Conservation (phyloP, 1,284 basidiomycete species). For the Papiliotrema flavescens region DNA sequence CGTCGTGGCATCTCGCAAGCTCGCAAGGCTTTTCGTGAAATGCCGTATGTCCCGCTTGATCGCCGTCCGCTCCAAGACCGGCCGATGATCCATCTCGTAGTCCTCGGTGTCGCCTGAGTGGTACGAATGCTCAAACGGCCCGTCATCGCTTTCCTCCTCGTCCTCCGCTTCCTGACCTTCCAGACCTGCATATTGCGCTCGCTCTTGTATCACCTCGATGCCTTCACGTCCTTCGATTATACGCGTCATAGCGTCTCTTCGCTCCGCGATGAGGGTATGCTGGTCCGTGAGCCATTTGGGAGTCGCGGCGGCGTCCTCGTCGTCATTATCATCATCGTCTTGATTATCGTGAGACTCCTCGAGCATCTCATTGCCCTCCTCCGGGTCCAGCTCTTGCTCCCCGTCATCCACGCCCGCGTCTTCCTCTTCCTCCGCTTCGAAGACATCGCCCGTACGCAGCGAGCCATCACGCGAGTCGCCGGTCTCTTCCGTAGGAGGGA, state of each 20-base stretch:
- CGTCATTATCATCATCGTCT: slow-evolving; percentile 20
- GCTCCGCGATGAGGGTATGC: neutral
- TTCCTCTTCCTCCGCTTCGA: slow-evolving; percentile 8
- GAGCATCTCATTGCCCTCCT: slow-evolving; percentile 2
- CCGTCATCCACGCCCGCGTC: slow-evolving; percentile 11
- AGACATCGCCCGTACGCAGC: neutral
- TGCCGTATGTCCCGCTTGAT: slow-evolving; percentile 54
- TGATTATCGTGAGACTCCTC: slow-evolving; percentile 5
- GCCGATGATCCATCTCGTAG: slow-evolving; percentile 46
- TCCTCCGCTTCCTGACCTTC: neutral
- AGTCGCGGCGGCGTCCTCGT: slow-evolving; percentile 22
- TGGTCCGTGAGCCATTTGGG: slow-evolving; percentile 3
- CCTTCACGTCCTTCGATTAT: slow-evolving; percentile 5
- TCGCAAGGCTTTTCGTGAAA: neutral
- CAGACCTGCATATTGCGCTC: neutral
- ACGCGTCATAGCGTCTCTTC: slow-evolving; percentile 6
- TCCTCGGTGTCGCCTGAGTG: slow-evolving; percentile 46
- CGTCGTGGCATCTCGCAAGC: neutral
- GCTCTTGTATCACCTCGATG: neutral
- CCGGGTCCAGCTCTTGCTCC: slow-evolving; percentile 6
- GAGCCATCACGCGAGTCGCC: slow-evolving; percentile 1
- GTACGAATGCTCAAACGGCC: slow-evolving; percentile 23
- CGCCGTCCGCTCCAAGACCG: slow-evolving; percentile 66
- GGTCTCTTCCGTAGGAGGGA: neutral
- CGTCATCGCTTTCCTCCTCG: slow-evolving; percentile 8